Percentiles rank a stretch among this genome's conserved stretches.
Evolutionary conservation across 257 asterid species (phyloP).

Genomic region (Pogostemon cablin): DNA sequence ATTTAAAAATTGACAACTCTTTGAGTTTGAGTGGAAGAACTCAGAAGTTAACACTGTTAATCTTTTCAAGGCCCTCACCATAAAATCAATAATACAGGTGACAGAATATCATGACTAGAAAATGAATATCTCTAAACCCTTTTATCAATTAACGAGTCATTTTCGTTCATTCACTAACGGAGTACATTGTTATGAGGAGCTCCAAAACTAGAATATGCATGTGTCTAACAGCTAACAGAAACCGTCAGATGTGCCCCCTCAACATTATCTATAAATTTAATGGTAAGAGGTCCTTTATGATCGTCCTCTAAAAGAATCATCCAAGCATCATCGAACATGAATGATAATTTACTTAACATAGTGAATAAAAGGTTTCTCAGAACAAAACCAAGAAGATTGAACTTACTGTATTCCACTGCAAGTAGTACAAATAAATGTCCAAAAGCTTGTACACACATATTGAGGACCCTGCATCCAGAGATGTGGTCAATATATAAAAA

Average conservation of each 20-base stretch:
- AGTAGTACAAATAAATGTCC: constrained; percentile 89
- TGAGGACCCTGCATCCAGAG: constrained; percentile 87
- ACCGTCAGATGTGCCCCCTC: background rate
- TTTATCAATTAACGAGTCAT: background rate
- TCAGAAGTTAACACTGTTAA: constrained; percentile 3
- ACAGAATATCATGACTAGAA: background rate
- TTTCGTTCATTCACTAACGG: background rate
- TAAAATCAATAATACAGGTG: background rate
- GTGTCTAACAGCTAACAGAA: constrained; percentile 1
- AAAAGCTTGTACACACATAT: constrained; percentile 87
- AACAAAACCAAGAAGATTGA: background rate
- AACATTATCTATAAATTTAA: background rate
- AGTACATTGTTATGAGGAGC: too few relatives aligned
- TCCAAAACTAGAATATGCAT: too few relatives aligned
- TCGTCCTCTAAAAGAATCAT: background rate
- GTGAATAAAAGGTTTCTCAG: background rate
- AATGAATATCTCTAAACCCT: background rate
- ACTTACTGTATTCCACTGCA: constrained; percentile 98
- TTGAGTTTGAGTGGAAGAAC: background rate
- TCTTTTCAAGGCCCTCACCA: background rate
- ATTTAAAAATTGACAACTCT: background rate
- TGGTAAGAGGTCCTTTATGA: background rate
- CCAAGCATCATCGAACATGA: constrained; percentile 11
- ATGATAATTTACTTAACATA: background rate
- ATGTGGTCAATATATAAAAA: background rate